Percentiles rank a stretch among this genome's conserved stretches.
phyloP scores from a whole-genome alignment of 2,329 filamentous ascomycete species.

The Tolypocladium inflatum region DNA sequence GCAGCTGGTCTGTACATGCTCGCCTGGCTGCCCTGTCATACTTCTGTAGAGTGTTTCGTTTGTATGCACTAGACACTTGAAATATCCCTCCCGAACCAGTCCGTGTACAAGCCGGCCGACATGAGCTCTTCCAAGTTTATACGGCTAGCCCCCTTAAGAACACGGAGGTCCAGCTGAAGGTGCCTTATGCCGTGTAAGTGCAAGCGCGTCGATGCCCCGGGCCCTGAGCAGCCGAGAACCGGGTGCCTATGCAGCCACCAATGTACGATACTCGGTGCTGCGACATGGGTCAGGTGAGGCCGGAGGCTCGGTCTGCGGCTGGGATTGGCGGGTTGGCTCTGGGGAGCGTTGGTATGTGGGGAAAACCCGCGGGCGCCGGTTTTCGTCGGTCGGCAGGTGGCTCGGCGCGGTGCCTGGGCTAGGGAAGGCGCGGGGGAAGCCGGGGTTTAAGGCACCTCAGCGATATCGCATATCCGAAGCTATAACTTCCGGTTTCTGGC shows the following conservation, averaged over 20 bases:
- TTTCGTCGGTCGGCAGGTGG: not conserved
- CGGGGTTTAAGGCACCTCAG: not conserved
- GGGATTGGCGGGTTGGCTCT: not conserved
- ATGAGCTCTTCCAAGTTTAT: not conserved
- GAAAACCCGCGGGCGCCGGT: not conserved
- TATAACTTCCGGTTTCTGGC: not conserved
- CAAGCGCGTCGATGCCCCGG: not conserved
- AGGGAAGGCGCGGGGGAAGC: not conserved
- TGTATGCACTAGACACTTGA: not conserved
- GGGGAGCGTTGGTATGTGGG: not conserved
- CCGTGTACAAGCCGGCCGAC: not conserved
- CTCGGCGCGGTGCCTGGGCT: constrained; percentile 1
- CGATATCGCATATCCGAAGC: constrained; percentile 8
- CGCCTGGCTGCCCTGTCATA: not conserved
- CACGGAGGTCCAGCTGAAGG: not conserved
- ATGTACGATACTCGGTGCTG: not conserved
- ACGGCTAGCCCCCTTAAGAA: not conserved
- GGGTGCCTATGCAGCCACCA: not conserved
- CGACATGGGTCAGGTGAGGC: not conserved
- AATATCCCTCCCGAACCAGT: not conserved
- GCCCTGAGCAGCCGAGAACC: not conserved
- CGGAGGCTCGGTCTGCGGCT: not conserved
- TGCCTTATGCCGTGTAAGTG: not conserved
- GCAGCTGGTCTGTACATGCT: not conserved
- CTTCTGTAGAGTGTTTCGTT: not conserved